Base-by-base conservation (phyloP, 768 basidiomycete species). In the Podaxis rugospora region DNA sequence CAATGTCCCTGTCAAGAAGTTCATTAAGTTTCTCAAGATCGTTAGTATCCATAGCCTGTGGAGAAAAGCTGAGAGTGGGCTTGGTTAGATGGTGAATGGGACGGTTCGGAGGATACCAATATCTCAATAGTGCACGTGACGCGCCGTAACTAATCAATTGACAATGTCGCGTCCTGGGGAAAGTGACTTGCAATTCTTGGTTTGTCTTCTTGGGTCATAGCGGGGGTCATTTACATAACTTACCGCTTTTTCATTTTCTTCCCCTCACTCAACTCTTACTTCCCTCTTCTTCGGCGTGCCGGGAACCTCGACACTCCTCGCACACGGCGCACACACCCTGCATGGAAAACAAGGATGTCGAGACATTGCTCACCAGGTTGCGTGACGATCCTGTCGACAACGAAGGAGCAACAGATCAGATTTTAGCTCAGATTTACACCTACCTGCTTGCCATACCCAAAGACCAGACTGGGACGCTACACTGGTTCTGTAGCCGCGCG, bases 401-500 rank as follows among this genome's bases (percentile, higher is more conserved):
- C 21, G 71, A 71, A 42, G 76, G 76, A 16, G 77, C 78, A 51
- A 73, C 80, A 37, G 82, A 85, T 64, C 72, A 70, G 36, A 72
- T 83, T 18, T 75, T 92, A 9, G 74, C 69, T 1, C 74, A 70
- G 2, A 70, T 89, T 44, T 88, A 80, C 67, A 71, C 70, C 11
- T 82, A 85, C 68, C 74, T 92, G 9, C 80, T 88, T 72, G 72
- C 70, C 18, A 73, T 79, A 0, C 73, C 76, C 3, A 71, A 75
- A 52, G 69, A 71, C 50, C 64, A 73, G 35, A 68, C 70, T 47
- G 78, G 79, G 52, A 71, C 74, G 35, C 63, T 81, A 56, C 94
- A 97, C 67, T 95, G 93, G 92, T 95, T 90, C 70, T 97, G 95
- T 71, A 70, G 75, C 28, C 79, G 80, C 39, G 88, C 87, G 3